These are phyloP conservation scores for Actinomortierella ambigua DNA, from an alignment of 371 early-diverging fungal species.

Conservation along the genomic window DNA sequence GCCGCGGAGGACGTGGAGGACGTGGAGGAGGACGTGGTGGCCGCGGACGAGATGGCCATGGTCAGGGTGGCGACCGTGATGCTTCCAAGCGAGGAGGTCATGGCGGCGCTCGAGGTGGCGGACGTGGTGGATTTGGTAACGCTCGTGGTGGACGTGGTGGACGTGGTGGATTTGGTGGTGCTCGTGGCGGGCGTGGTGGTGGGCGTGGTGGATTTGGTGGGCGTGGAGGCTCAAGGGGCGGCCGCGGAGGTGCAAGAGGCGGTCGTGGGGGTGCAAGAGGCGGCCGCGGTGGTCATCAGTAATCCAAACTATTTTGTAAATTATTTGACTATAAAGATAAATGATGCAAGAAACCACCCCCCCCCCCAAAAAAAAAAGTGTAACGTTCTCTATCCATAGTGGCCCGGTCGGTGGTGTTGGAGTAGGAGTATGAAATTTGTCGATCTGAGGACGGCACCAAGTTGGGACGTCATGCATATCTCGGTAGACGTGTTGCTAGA, in stretches of 20 bases:
- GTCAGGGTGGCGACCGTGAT: not conserved
- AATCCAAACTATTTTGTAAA: no score
- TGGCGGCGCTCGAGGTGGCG: constrained; percentile 10
- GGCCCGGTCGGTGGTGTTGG: no score
- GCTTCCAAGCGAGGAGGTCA: not conserved
- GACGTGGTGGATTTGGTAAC: constrained; percentile 23
- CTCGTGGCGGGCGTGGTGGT: no score
- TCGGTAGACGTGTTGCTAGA: no score
- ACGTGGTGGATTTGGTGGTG: constrained; percentile 16
- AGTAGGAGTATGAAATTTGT: no score
- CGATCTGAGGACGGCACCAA: no score
- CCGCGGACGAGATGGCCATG: constrained; percentile 5
- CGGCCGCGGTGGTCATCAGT: constrained; percentile 8
- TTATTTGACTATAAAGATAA: no score
- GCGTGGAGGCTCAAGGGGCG: constrained; percentile 16
- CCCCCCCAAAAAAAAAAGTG: no score
- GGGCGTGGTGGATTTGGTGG: no score
- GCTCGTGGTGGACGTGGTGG: constrained; percentile 26
- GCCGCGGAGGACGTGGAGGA: not conserved
- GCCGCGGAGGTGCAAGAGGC: constrained; percentile 22
- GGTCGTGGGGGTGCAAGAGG: constrained; percentile 23
- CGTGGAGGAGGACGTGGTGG: constrained; percentile 13
- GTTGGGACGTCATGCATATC: no score
- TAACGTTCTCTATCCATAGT: no score
- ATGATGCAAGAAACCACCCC: no score